Percentiles rank a stretch among this genome's conserved stretches.
These are phyloP conservation scores for Acephala macrosclerotiorum DNA, from an alignment of 2,329 filamentous ascomycete genomes.

Conservation along the genomic window DNA sequence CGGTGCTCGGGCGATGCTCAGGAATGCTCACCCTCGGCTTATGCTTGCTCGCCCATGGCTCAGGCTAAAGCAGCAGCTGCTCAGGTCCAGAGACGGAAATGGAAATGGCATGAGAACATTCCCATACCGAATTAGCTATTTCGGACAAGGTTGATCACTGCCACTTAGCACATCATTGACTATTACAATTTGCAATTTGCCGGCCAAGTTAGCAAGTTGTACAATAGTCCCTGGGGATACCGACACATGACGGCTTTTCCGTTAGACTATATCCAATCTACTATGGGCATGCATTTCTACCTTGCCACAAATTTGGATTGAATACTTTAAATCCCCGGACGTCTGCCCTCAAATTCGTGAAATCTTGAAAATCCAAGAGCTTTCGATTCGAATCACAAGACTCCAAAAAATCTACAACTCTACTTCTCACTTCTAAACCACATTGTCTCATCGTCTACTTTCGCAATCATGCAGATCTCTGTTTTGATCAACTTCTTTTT, in stretches of 20 bases:
- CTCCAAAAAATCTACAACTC: neutral
- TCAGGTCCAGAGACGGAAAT: too few relatives aligned
- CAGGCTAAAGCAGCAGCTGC: too few relatives aligned
- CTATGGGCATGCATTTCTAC: neutral
- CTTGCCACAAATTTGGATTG: neutral
- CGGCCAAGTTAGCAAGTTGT: neutral
- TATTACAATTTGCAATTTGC: neutral
- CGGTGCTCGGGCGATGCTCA: too few relatives aligned
- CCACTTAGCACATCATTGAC: constrained; percentile 1
- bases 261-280: neutral
- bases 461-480: neutral
- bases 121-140: too few relatives aligned
- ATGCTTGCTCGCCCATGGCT: too few relatives aligned
- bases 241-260: neutral
- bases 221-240: neutral
- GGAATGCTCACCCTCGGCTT: too few relatives aligned
- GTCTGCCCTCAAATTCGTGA: neutral
- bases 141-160: neutral
- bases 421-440: neutral
- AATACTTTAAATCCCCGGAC: neutral
- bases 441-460: neutral
- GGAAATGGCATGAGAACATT: too few relatives aligned
- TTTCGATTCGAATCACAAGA: neutral
- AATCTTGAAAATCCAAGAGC: neutral
- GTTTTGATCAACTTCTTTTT: constrained; percentile 3